These are phyloP conservation scores for Lipomyces lipofer DNA, from an alignment of 805 yeast species.

Conservation along the genomic window DNA sequence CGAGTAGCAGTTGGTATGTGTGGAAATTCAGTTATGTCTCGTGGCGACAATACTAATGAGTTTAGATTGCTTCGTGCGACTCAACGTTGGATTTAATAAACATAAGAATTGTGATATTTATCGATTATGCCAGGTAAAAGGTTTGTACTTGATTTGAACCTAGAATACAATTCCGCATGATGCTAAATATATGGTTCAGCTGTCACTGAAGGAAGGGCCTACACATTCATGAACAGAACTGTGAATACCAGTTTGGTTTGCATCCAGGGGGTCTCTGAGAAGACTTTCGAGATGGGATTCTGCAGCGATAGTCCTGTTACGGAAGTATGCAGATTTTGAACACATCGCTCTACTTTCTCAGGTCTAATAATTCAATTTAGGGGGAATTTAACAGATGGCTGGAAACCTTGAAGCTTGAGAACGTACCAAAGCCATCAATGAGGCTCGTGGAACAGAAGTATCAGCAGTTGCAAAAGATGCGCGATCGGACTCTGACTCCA, in stretches of 20 bases:
- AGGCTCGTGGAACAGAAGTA: constrained; percentile 66
- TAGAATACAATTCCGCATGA: not conserved
- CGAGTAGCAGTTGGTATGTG: constrained; percentile 57
- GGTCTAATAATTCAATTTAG: too few species aligned
- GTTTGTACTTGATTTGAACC: constrained; percentile 45
- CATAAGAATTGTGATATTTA: constrained; percentile 65
- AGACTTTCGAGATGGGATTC: constrained; percentile 71
- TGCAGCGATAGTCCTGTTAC: constrained; percentile 78
- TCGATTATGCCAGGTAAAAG: constrained; percentile 80
- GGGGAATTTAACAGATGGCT: constrained; percentile 75
- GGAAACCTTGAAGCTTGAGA: constrained; percentile 59
- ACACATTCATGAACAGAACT: constrained; percentile 50
- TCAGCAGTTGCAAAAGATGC: constrained; percentile 61
- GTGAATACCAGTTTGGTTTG: constrained; percentile 66
- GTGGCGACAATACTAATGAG: too few species aligned
- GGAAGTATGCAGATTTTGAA: constrained; percentile 31
- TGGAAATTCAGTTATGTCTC: not conserved
- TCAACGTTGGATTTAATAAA: constrained; percentile 73
- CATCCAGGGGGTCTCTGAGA: constrained; percentile 76
- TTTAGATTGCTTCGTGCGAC: constrained; percentile 63
- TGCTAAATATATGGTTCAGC: constrained; percentile 8
- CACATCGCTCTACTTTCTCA: not conserved
- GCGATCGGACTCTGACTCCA: constrained; percentile 65
- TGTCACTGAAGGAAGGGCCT: constrained; percentile 44
- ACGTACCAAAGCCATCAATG: constrained; percentile 57